Evolutionary conservation across 768 basidiomycete genomes (phyloP).

Genomic region (Xerocomellus chrysenteron): DNA sequence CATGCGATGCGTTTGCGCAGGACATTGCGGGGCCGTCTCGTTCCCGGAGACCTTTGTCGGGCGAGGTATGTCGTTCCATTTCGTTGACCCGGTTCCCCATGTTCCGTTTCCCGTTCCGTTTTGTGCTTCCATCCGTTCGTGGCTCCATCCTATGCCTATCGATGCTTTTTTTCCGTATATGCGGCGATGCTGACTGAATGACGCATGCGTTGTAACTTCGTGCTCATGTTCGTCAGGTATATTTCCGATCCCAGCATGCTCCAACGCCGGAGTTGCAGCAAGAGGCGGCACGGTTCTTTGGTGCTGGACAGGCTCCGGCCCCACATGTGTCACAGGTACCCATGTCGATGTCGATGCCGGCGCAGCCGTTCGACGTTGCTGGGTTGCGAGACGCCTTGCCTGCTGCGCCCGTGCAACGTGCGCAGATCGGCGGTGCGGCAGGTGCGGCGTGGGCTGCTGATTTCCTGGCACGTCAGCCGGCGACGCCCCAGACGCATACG

Average conservation of each 20-base stretch:
- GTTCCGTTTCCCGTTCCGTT: neutral
- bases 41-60: slow-evolving; percentile 41
- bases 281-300: slow-evolving; percentile 74
- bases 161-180: neutral
- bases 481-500: neutral
- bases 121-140: slow-evolving; percentile 4
- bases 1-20: slow-evolving; percentile 34
- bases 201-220: neutral
- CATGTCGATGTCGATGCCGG: slow-evolving; percentile 26
- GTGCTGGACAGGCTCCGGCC: slow-evolving; percentile 23
- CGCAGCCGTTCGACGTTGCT: slow-evolving; percentile 57
- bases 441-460: slow-evolving; percentile 59
- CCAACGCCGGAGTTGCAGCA: slow-evolving; percentile 46
- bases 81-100: slow-evolving; percentile 7
- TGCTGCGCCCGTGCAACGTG: slow-evolving; percentile 10
- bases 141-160: neutral
- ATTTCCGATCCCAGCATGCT: slow-evolving; percentile 56
- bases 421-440: slow-evolving; percentile 16
- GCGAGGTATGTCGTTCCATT: slow-evolving; percentile 47
- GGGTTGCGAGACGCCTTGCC: slow-evolving; percentile 32
- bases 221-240: slow-evolving; percentile 35
- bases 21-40: slow-evolving; percentile 67
- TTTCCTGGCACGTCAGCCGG: slow-evolving; percentile 44
- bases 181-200: neutral
- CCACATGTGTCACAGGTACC: slow-evolving; percentile 23